These are phyloP conservation scores for Triticum urartu DNA, from an alignment of 176 grass and related monocot genomes.

Conservation along the genomic window DNA sequence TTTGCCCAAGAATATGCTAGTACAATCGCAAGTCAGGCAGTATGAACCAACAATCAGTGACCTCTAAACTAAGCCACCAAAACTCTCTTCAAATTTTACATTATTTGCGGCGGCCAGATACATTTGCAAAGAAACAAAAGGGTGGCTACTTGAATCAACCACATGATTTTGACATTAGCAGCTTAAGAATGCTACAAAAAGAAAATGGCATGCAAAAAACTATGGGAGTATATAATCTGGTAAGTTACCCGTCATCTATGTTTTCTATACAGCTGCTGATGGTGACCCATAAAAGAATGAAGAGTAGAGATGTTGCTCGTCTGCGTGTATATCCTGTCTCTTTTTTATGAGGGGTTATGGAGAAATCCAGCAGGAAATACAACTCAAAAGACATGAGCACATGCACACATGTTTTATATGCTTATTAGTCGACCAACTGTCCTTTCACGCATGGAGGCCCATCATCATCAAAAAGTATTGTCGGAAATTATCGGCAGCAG, in stretches of 20 bases:
- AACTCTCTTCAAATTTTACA: background rate
- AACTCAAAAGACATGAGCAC: background rate
- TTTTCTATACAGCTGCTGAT: slow-evolving; percentile 20
- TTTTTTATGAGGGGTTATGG: background rate
- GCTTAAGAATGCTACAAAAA: background rate
- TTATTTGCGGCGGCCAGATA: background rate
- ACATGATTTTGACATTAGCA: background rate
- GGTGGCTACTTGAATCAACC: background rate
- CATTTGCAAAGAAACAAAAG: background rate
- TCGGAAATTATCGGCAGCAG: background rate
- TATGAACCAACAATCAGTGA: no score
- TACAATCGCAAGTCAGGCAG: no score
- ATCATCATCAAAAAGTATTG: background rate
- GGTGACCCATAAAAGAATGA: background rate
- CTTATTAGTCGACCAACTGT: background rate
- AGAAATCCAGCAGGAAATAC: background rate
- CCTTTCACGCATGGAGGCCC: background rate
- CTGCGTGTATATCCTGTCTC: background rate
- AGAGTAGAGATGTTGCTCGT: background rate
- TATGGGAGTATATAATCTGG: slow-evolving; percentile 4
- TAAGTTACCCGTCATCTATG: background rate
- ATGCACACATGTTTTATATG: background rate
- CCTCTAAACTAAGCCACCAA: no score
- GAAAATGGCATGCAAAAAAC: background rate
- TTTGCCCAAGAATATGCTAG: no score